Evolutionary conservation across 2,329 filamentous ascomycete genomes (phyloP), one percentile per base, ranked within the genome.

Genomic region (Alternaria sp.): DNA sequence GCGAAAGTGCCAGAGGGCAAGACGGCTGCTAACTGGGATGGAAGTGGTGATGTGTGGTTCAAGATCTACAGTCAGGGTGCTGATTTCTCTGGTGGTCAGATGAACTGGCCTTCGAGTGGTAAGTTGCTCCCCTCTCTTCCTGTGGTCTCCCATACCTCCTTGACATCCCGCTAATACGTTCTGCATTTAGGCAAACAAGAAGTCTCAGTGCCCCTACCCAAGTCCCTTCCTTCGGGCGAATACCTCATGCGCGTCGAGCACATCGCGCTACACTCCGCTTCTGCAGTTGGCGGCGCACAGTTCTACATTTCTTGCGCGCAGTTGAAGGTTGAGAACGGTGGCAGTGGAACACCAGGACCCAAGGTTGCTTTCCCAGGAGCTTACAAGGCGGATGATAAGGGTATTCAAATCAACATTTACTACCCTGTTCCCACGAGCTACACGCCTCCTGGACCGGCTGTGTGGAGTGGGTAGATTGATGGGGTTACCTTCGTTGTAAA

Each of bases 171-270:
- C 20, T 42, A 24, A 42, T 16, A 20, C 20, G 6, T 42, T 16
- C 18, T 67, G 18, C 20, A 4, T 14, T 28, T 36, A 51, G 65
- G 69, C 59, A 65, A 51, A 41, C 46, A 48, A 5, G n/a, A 49
- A 32, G 68, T 74, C 62, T 72, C 61, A 18, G 79, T 79, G 51
- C 76, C 73, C 0, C 75, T 84, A 24, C 82, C 82, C 5, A 73
- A 69, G 28, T 71, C 70, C 26, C 72, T 77, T 2, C 81, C 82
- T 1, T 67, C 71, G 1, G 82, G 82, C 26, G 75, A 84, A 62
- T 84, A 84, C 65, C 70, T 84, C 14, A 68, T 84, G 20, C 73
- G 82, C 8, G 75, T 80, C 39, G 82, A 84, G 69, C 82, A 84
- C 53, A 81, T 84, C 55, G 81, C 75, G 2, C 69, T 83, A 36